Conservation (phyloP, 192 early-diverging fungal genomes). For the Backusella psychrophila region DNA sequence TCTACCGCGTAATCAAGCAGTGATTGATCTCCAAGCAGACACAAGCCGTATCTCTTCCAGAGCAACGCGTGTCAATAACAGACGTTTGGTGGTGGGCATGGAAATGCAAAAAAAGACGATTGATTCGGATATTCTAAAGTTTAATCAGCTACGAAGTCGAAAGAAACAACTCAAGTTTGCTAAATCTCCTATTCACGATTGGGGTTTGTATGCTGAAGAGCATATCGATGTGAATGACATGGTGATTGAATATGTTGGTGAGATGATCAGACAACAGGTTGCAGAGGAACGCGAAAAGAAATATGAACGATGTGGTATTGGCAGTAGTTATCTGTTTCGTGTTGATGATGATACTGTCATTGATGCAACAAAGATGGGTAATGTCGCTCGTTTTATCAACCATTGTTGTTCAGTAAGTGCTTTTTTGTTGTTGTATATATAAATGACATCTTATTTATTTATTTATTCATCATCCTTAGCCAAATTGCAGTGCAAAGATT, state of each 20-base stretch:
- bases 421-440: neutral
- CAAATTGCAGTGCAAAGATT: slow-evolving; percentile 97
- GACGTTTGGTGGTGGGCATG: slow-evolving; percentile 53
- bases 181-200: slow-evolving; percentile 92
- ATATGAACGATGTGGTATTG: slow-evolving; percentile 94
- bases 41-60: slow-evolving; percentile 38
- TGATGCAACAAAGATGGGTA: slow-evolving; percentile 96
- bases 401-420: slow-evolving; percentile 88
- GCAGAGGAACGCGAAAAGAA: slow-evolving; percentile 92
- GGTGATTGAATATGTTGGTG: slow-evolving; percentile 98
- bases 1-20: slow-evolving; percentile 39
- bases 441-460: neutral
- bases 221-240: slow-evolving; percentile 88
- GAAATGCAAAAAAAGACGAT: slow-evolving; percentile 43
- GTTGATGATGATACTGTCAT: slow-evolving; percentile 94
- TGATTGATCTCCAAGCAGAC: slow-evolving; percentile 31
- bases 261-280: slow-evolving; percentile 88
- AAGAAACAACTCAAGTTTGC: slow-evolving; percentile 90
- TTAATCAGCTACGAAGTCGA: slow-evolving; percentile 87
- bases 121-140: slow-evolving; percentile 74
- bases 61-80: slow-evolving; percentile 64
- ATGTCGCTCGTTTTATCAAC: slow-evolving; percentile 96
- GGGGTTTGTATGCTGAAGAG: slow-evolving; percentile 96
- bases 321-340: slow-evolving; percentile 93
- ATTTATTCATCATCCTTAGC: slow-evolving; percentile 48